Conservation (phyloP, 495 filamentous ascomycete genomes). For the Hyphodiscus hymeniophilus region DNA sequence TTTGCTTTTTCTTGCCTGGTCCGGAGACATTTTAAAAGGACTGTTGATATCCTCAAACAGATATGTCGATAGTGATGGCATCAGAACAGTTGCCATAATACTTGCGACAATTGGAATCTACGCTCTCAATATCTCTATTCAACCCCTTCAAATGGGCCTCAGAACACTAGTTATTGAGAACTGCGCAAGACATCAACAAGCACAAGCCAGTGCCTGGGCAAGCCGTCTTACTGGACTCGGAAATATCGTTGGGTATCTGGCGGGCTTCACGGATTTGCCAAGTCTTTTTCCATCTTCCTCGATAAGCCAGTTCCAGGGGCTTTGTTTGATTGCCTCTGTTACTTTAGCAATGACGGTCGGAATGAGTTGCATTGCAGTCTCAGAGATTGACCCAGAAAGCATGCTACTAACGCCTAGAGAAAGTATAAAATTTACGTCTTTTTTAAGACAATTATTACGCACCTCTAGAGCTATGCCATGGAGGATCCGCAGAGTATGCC, state of each 20-base stretch:
- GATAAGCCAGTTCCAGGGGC: constrained; percentile 4
- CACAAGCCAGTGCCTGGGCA: constrained; percentile 14
- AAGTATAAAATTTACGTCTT: background rate
- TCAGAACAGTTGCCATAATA: background rate
- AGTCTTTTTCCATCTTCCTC: background rate
- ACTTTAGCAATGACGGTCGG: background rate
- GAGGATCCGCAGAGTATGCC: constrained; percentile 2
- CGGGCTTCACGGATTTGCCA: background rate
- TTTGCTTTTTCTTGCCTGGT: constrained; percentile 9
- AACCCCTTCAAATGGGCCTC: constrained; percentile 18
- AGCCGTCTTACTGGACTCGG: constrained; percentile 11
- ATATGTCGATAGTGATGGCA: background rate
- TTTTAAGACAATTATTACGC: background rate
- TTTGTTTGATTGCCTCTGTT: constrained; percentile 2
- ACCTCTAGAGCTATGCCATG: background rate
- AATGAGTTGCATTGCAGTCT: too few species aligned
- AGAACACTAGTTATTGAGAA: constrained; percentile 17
- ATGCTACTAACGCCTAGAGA: too few species aligned
- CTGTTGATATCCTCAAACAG: background rate
- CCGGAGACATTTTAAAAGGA: background rate
- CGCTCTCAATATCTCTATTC: constrained; percentile 13
- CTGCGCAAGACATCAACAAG: constrained; percentile 11
- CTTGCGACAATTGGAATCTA: constrained; percentile 3
- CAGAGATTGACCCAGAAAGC: too few species aligned
- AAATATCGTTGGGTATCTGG: constrained; percentile 11